A percentile compares a stretch with the other conserved stretches of the same genome.
Evolutionary conservation across 2,329 filamentous ascomycete species (phyloP).

Genomic region (Colletotrichum scovillei): DNA sequence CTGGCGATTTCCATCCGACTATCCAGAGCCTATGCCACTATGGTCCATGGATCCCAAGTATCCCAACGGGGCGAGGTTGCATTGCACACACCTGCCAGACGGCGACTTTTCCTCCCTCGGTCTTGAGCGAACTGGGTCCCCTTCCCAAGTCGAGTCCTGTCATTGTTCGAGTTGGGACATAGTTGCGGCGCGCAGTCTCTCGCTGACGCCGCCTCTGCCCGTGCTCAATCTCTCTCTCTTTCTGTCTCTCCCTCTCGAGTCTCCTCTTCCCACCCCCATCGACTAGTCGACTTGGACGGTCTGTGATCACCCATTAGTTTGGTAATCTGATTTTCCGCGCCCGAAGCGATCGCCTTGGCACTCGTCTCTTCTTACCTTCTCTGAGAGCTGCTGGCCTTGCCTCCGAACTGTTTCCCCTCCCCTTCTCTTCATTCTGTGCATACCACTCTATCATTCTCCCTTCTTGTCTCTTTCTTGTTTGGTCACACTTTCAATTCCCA

Average conservation of each 20-base stretch:
- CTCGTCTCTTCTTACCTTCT: slow-evolving; percentile 34
- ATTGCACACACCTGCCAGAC: neutral
- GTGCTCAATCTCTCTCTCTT: neutral
- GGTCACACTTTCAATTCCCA: neutral
- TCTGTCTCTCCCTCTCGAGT: neutral
- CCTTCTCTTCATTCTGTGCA: neutral
- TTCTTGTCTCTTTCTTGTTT: slow-evolving; percentile 6
- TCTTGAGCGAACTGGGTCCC: neutral
- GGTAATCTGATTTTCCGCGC: slow-evolving; percentile 29
- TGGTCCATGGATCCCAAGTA: neutral
- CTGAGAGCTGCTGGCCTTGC: slow-evolving; percentile 11
- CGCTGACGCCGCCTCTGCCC: neutral
- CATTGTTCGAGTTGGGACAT: neutral
- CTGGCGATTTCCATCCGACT: neutral
- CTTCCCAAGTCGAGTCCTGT: neutral
- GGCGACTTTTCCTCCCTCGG: neutral
- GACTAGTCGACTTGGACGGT: neutral
- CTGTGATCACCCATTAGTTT: slow-evolving; percentile 4
- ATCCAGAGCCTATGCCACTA: neutral
- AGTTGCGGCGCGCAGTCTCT: neutral
- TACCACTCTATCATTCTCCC: neutral
- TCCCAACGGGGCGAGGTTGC: neutral
- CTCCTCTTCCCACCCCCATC: no score
- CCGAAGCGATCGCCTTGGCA: slow-evolving; percentile 29
- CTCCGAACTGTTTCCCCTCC: neutral